phyloP scores from a whole-genome alignment of 2,329 filamentous ascomycete genomes.

The Eutypa lata region DNA sequence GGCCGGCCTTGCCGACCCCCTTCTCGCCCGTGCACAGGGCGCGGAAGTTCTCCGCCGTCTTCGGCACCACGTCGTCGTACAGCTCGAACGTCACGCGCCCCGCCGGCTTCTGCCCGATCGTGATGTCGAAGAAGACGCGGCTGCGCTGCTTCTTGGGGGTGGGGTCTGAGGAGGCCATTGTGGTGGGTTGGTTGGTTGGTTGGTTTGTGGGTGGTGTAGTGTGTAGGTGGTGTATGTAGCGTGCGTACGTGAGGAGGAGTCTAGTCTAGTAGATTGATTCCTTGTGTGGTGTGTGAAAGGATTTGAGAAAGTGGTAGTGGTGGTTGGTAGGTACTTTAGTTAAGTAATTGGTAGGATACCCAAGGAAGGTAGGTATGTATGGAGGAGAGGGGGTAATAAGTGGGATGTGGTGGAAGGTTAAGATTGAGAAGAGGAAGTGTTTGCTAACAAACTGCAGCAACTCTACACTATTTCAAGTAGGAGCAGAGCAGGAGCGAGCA shows the following conservation, averaged over 20 bases:
- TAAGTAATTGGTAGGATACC: background rate
- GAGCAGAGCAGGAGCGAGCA: too few species aligned
- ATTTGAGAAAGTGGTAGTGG: background rate
- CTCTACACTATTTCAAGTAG: background rate
- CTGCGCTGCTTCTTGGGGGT: slow-evolving; percentile 52
- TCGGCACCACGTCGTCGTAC: slow-evolving; percentile 73
- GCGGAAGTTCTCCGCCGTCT: slow-evolving; percentile 96
- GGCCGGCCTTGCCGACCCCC: slow-evolving; percentile 75
- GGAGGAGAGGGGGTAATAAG: background rate
- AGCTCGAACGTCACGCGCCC: slow-evolving; percentile 88
- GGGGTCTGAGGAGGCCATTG: slow-evolving; percentile 33
- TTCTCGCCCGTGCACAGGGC: slow-evolving; percentile 94
- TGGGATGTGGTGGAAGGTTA: background rate
- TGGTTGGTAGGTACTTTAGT: background rate
- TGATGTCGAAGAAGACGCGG: slow-evolving; percentile 91
- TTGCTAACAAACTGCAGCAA: background rate
- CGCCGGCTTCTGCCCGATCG: slow-evolving; percentile 68
- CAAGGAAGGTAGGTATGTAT: background rate
- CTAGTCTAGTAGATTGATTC: too few species aligned
- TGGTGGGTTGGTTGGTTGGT: background rate
- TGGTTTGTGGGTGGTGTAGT: too few species aligned
- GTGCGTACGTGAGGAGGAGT: too few species aligned
- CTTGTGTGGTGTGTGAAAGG: too few species aligned
- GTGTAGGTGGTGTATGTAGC: too few species aligned
- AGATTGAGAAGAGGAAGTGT: background rate